Percentiles rank a stretch among this genome's conserved stretches.
Conservation (phyloP, 768 basidiomycete genomes). For the Russula griseocarnosa region DNA sequence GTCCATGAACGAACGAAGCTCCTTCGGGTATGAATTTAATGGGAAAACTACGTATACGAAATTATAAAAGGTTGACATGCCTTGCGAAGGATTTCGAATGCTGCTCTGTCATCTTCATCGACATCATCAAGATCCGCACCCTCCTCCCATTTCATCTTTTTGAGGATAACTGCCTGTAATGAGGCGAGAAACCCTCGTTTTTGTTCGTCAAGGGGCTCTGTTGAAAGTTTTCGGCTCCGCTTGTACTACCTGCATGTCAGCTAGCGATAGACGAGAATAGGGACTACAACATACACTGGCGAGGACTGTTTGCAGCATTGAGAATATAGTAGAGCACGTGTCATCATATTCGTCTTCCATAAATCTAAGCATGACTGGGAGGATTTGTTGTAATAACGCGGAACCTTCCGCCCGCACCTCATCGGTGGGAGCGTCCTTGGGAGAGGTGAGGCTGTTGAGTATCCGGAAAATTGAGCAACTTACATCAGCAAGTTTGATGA, state of each 20-base stretch:
- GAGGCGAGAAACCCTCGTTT: slow-evolving; percentile 75
- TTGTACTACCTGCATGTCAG: slow-evolving; percentile 64
- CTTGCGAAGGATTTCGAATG: slow-evolving; percentile 83
- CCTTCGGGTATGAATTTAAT: slow-evolving; percentile 45
- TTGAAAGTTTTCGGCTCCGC: slow-evolving; percentile 55
- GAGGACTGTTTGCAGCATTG: slow-evolving; percentile 72
- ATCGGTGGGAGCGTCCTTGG: slow-evolving; percentile 57
- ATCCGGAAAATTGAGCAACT: slow-evolving; percentile 29
- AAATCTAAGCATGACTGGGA: slow-evolving; percentile 83
- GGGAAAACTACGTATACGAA: slow-evolving; percentile 6
- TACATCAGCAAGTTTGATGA: slow-evolving; percentile 82
- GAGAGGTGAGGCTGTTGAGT: slow-evolving; percentile 1
- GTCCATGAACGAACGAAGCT: slow-evolving; percentile 82
- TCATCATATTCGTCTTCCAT: slow-evolving; percentile 89
- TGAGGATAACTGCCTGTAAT: slow-evolving; percentile 71
- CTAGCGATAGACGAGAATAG: background rate
- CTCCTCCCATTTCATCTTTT: slow-evolving; percentile 89
- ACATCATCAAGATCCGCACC: slow-evolving; percentile 74
- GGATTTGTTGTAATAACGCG: slow-evolving; percentile 56
- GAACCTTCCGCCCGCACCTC: slow-evolving; percentile 62
- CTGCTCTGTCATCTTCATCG: slow-evolving; percentile 82
- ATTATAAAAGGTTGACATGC: slow-evolving; percentile 40
- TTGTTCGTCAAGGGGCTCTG: slow-evolving; percentile 57
- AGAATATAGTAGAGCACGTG: slow-evolving; percentile 80
- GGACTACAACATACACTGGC: slow-evolving; percentile 52